phyloP scores from a whole-genome alignment of 257 asterid species.

The Penstemon newberryi region DNA sequence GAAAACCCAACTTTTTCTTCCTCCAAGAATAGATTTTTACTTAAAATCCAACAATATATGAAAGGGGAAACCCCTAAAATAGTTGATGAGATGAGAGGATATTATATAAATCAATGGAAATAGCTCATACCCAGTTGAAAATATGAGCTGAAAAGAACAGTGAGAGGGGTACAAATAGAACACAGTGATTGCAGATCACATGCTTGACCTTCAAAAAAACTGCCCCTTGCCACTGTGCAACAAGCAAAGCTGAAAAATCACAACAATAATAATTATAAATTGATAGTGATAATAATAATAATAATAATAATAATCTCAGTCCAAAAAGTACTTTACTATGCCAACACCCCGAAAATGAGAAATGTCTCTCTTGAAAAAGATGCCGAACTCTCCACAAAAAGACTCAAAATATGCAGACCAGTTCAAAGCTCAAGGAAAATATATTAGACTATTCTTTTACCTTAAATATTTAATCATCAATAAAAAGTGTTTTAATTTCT shows the following conservation, averaged over 20 bases:
- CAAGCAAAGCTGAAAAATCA: slow-evolving; percentile 39
- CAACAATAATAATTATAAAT: slow-evolving; percentile 5
- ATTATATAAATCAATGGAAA: slow-evolving; percentile 18
- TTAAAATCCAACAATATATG: slow-evolving; percentile 10
- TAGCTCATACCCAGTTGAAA: slow-evolving; percentile 34
- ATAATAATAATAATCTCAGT: too few species aligned
- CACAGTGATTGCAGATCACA: slow-evolving; percentile 48
- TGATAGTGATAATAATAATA: too few species aligned
- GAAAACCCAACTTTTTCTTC: slow-evolving; percentile 22
- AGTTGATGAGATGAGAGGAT: slow-evolving; percentile 29
- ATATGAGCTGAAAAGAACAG: slow-evolving; percentile 27
- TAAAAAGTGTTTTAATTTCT: background rate
- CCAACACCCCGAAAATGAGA: slow-evolving; percentile 27
- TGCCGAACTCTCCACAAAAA: slow-evolving; percentile 38
- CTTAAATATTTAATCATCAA: background rate
- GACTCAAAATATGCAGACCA: slow-evolving; percentile 49
- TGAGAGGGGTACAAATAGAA: slow-evolving; percentile 11
- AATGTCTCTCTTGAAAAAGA: slow-evolving; percentile 38
- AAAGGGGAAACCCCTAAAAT: background rate
- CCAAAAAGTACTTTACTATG: background rate
- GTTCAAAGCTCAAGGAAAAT: slow-evolving; percentile 37
- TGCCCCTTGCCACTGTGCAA: slow-evolving; percentile 30
- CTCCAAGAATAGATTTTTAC: slow-evolving; percentile 26
- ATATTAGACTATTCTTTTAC: background rate
- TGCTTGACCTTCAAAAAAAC: slow-evolving; percentile 37